Evolutionary conservation across 2,329 filamentous ascomycete genomes (phyloP).

Genomic region (Geoglossum cookeanum): DNA sequence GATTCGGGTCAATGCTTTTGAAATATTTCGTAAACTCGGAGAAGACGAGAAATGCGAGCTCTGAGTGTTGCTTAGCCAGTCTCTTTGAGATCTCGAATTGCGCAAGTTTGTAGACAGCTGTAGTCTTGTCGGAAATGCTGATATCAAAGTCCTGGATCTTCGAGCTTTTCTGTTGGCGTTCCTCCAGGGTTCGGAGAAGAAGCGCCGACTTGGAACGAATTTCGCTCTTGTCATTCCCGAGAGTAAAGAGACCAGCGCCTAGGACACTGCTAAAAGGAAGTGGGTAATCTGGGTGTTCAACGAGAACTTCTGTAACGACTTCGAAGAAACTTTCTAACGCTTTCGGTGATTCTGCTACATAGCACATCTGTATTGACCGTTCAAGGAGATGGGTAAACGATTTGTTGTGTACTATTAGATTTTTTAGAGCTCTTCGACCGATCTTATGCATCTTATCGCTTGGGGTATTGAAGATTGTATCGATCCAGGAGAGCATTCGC

Average conservation of each 20-base stretch:
- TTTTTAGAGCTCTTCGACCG: conserved; percentile 70
- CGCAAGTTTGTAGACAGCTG: conserved; percentile 90
- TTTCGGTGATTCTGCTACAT: conserved; percentile 60
- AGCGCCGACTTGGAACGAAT: conserved; percentile 76
- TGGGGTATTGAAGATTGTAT: conserved; percentile 78
- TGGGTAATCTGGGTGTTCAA: conserved; percentile 63
- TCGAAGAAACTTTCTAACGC: conserved; percentile 89
- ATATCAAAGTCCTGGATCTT: conserved; percentile 96
- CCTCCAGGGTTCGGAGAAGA: conserved; percentile 63
- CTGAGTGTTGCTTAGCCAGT: conserved; percentile 70
- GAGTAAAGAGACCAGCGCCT: conserved; percentile 71
- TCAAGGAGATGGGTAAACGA: conserved; percentile 73
- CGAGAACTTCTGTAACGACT: conserved; percentile 72
- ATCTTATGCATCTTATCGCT: conserved; percentile 88
- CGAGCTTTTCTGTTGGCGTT: conserved; percentile 65
- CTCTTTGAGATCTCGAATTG: conserved; percentile 93
- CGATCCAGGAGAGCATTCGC: conserved; percentile 87
- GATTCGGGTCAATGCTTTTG: conserved; percentile 61
- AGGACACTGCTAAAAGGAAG: conserved; percentile 82
- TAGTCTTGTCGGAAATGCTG: conserved; percentile 95
- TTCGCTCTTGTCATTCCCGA: conserved; percentile 79
- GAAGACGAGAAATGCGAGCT: conserved; percentile 82
- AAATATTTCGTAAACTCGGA: conserved; percentile 92
- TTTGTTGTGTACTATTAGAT: conserved; percentile 77
- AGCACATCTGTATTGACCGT: conserved; percentile 81